Conservation (phyloP, 1,284 basidiomycete species). For the Cryptococcus maquisensis region DNA sequence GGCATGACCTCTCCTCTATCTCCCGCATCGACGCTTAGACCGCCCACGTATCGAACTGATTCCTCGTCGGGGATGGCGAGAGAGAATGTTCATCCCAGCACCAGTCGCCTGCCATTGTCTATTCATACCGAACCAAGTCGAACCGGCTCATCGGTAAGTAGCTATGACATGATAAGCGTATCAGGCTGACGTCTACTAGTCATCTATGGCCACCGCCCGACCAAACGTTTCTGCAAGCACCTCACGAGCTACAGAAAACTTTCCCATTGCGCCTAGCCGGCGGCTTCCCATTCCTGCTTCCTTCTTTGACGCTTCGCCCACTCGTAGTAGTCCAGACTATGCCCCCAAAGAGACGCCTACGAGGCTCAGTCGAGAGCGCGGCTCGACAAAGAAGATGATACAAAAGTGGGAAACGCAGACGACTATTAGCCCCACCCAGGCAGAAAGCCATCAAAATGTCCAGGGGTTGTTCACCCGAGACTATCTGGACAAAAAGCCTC, state of each 20-base stretch:
- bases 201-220: not conserved
- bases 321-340: no score
- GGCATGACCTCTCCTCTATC: constrained; percentile 23
- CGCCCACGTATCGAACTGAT: constrained; percentile 1
- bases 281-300: no score
- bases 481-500: constrained; percentile 38
- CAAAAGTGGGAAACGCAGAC: constrained; percentile 33
- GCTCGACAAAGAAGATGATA: constrained; percentile 37
- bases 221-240: constrained; percentile 1
- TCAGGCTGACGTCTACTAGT: no score
- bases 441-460: constrained; percentile 1
- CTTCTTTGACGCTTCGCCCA: not conserved
- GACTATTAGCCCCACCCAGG: not conserved
- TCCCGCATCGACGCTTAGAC: constrained; percentile 5
- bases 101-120: no score
- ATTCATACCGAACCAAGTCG: no score
- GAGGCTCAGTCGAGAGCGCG: constrained; percentile 9
- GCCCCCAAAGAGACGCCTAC: no score
- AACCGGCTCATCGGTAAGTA: no score
- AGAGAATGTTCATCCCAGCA: no score
- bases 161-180: no score
- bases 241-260: not conserved
- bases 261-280: not conserved
- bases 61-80: not conserved
- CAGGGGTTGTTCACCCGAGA: constrained; percentile 21